Evolutionary conservation across 306 rosid genomes (phyloP).

Genomic region (Medicago ruthenica): DNA sequence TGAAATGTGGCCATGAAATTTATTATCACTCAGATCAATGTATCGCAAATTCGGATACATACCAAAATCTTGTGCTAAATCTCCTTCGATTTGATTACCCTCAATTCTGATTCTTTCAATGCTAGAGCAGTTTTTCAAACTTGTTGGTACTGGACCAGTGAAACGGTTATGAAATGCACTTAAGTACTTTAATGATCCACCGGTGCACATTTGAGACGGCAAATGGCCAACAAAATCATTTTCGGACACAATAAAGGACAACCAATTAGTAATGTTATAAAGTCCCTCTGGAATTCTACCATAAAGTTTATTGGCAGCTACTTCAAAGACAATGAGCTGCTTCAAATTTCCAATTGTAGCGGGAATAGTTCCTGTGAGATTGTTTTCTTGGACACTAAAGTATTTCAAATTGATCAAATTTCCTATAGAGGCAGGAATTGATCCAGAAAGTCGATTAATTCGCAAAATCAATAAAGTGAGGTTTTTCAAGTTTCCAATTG

Average conservation of each 20-base stretch:
- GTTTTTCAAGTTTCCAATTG: slow-evolving; percentile 40
- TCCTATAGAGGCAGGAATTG: slow-evolving; percentile 39
- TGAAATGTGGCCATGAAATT: slow-evolving; percentile 41
- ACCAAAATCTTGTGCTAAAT: slow-evolving; percentile 45
- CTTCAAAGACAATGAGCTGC: not conserved
- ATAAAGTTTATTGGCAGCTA: slow-evolving; percentile 3
- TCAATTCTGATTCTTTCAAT: slow-evolving; percentile 37
- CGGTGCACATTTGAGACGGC: slow-evolving; percentile 3
- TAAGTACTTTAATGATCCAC: not conserved
- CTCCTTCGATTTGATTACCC: slow-evolving; percentile 45
- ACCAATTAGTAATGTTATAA: not conserved
- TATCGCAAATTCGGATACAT: slow-evolving; percentile 36
- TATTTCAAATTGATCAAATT: not conserved
- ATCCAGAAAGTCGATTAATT: slow-evolving; percentile 10
- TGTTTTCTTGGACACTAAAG: not conserved
- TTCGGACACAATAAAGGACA: not conserved
- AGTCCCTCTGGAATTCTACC: slow-evolving; percentile 10
- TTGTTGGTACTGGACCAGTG: slow-evolving; percentile 33
- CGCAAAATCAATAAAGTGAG: not conserved
- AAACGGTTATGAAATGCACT: not conserved
- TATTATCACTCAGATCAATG: slow-evolving; percentile 43
- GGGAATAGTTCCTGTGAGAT: slow-evolving; percentile 38
- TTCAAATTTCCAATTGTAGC: slow-evolving; percentile 34
- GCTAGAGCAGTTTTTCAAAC: slow-evolving; percentile 34
- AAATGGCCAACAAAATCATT: slow-evolving; percentile 30